A percentile compares a stretch with the other conserved stretches of the same genome.
These are phyloP conservation scores for Esteya vermicola DNA, from an alignment of 2,329 filamentous ascomycete species.

Conservation along the genomic window DNA sequence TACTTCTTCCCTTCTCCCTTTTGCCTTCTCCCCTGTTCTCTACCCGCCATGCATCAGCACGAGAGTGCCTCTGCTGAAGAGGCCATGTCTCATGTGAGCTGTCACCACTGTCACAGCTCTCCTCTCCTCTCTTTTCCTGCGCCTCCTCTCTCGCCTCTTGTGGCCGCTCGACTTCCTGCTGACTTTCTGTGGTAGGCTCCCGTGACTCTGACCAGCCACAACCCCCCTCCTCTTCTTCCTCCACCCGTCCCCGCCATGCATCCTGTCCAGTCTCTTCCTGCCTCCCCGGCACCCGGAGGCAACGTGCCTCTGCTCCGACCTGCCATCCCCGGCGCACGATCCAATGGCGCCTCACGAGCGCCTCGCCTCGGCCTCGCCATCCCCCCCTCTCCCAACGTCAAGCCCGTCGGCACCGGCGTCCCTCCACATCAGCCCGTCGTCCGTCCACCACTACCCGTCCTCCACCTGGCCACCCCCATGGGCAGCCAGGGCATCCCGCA, in stretches of 20 bases:
- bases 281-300: conserved; percentile 35
- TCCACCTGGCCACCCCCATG: conserved; percentile 81
- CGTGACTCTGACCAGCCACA: too few relatives aligned
- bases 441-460: conserved; percentile 57
- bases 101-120: background rate
- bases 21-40: background rate
- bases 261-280: conserved; percentile 13
- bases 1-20: background rate
- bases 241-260: background rate
- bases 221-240: too few relatives aligned
- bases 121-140: background rate
- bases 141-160: too few relatives aligned
- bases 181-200: too few relatives aligned
- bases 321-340: conserved; percentile 59
- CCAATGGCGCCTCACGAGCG: conserved; percentile 45
- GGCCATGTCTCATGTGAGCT: background rate
- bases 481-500: conserved; percentile 62
- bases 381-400: conserved; percentile 69
- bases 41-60: background rate
- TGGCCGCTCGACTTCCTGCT: too few relatives aligned
- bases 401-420: conserved; percentile 49
- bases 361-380: conserved; percentile 82
- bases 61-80: background rate
- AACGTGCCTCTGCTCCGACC: conserved; percentile 71
- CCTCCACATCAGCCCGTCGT: conserved; percentile 13